Percentiles rank a stretch among this genome's conserved stretches.
Conservation (phyloP, 169 alveolate genomes). For the Pseudocohnilembus persalinus region DNA sequence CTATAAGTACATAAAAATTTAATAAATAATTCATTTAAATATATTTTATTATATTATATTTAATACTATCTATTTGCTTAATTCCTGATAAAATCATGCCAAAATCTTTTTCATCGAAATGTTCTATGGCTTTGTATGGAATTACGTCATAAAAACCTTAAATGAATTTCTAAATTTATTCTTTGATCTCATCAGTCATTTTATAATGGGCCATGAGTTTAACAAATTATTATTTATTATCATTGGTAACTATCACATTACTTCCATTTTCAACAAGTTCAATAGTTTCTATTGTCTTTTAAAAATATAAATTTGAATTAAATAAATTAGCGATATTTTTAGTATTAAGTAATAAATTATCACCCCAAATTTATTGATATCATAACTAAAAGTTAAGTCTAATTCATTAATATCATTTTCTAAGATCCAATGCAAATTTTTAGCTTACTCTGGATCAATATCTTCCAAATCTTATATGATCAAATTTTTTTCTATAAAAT, state of each 20-base stretch:
- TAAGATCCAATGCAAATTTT: constrained; percentile 15
- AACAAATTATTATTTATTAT: constrained; percentile 66
- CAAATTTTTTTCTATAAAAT: background rate
- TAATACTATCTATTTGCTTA: constrained; percentile 66
- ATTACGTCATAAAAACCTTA: constrained; percentile 75
- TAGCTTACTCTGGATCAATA: constrained; percentile 13
- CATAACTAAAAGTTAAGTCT: background rate
- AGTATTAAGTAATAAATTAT: too few relatives aligned
- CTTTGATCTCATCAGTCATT: constrained; percentile 56
- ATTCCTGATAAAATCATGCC: constrained; percentile 75
- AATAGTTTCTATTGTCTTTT: constrained; percentile 37
- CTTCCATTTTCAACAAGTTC: constrained; percentile 72
- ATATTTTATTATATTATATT: background rate
- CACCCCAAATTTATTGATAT: background rate
- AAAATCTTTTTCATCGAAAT: constrained; percentile 65
- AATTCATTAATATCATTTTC: constrained; percentile 22
- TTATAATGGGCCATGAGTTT: constrained; percentile 56
- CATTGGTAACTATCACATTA: constrained; percentile 67
- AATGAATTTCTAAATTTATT: constrained; percentile 61
- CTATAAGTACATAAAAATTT: constrained; percentile 16
- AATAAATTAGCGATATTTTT: too few relatives aligned
- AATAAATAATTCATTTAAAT: background rate
- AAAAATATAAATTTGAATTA: background rate
- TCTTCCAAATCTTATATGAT: constrained; percentile 14
- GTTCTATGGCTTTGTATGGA: constrained; percentile 62